phyloP scores from a whole-genome alignment of 179 eudicot species.

The Camellia oleifera region DNA sequence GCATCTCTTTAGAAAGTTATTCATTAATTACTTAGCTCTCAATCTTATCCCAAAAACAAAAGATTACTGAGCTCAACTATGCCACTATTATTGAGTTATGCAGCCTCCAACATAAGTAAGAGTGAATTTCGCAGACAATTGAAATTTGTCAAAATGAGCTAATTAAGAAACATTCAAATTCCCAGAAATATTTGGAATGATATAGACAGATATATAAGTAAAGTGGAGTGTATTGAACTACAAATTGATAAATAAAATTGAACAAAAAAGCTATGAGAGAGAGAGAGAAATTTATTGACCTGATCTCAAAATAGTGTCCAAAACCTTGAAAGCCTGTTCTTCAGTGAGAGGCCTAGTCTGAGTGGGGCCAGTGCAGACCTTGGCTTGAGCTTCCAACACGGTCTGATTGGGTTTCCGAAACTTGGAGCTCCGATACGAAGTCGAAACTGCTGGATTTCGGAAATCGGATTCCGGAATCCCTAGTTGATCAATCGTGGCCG shows the following conservation, averaged over 20 bases:
- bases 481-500: constrained; percentile 34
- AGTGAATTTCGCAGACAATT: not conserved
- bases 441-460: constrained; percentile 69
- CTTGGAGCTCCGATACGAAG: constrained; percentile 54
- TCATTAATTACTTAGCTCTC: not conserved
- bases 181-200: not conserved
- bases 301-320: constrained; percentile 79
- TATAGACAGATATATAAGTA: not conserved
- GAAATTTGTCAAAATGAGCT: not conserved
- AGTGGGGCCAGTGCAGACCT: constrained; percentile 96
- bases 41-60: too few relatives aligned
- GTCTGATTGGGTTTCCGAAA: constrained; percentile 69
- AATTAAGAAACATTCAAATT: not conserved
- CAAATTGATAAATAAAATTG: not conserved
- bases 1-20: not conserved
- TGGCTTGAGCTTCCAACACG: constrained; percentile 83
- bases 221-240: not conserved
- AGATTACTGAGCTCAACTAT: not conserved
- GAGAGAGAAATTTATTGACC: constrained; percentile 32
- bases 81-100: not conserved
- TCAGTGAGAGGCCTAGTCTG: constrained; percentile 75
- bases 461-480: constrained; percentile 31
- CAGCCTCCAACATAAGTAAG: not conserved
- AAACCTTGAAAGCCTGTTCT: constrained; percentile 74
- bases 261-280: not conserved